Base-by-base conservation (phyloP, 2,329 filamentous ascomycete genomes). In the Aphanoascus verrucosus region DNA sequence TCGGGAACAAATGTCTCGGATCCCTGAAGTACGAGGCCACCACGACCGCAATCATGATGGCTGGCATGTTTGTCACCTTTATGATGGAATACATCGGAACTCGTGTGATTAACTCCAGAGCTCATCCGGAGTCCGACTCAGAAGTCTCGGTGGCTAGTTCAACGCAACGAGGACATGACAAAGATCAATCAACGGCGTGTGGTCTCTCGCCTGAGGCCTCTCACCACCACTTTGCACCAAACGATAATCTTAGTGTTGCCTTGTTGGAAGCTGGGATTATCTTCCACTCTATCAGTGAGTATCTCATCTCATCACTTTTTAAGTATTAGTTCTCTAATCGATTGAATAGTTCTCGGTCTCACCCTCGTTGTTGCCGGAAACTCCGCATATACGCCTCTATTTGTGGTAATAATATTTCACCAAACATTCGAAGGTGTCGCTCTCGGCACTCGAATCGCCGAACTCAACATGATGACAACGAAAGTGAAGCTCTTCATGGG, bases 371-470 rank as follows among this genome's bases (percentile, higher is more conserved):
- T 82, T 1, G 72, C 58, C 41, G 58, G 58, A 20, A 52, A 79
- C 61, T 72, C 69, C 3, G 75, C 71, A 61, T 78, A 78, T 64
- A 69, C 71, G 40, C 77, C 75, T 0, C 68, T 79, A 1, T 72
- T 78, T 58, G 66, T 74, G 43, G 85, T 88, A 52, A 86, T 89
- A 55, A 69, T 88, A 54, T 88, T 88, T 70, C 85, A 88, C 63
- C 85, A 88, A 62, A 81, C 86, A 72, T 87, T 90, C 61, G 85
- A 88, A 64, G 85, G 86, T 3, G 74, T 89, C 44, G 85, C 85
- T 0, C 79, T 89, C 0, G 58, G 58, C 11, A 52, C 58, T 14
- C 49, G 58, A 37, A 58, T 60, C 17, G 58, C 58, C 7, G 75
- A 77, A 0, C 72, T 87, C 3, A 58, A 63, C 3, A 60, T 57